Percentiles rank a stretch among this genome's conserved stretches.
These are phyloP conservation scores for Solanum virginianum DNA, from an alignment of 257 asterid genomes.

Conservation along the genomic window DNA sequence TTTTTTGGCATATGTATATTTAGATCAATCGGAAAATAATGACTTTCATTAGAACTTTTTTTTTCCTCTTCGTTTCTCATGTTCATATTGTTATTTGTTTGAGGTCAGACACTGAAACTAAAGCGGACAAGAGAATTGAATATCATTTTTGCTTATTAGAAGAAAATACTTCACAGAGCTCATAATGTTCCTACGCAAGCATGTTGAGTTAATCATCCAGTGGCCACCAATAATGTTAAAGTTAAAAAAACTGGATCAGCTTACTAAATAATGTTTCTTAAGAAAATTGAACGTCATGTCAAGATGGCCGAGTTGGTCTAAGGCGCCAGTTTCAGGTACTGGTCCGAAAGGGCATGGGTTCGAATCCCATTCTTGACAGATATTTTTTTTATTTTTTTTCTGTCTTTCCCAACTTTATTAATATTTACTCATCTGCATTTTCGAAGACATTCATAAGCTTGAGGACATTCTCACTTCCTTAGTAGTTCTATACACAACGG, in stretches of 20 bases:
- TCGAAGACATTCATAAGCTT: no score
- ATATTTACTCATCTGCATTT: no score
- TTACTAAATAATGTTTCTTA: no score
- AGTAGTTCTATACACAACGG: no score
- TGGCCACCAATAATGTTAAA: background rate
- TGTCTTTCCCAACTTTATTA: background rate
- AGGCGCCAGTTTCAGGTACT: conserved; percentile 13
- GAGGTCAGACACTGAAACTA: background rate
- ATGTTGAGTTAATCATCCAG: background rate
- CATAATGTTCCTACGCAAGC: background rate
- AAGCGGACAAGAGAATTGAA: background rate
- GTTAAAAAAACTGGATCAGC: background rate
- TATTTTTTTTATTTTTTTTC: background rate
- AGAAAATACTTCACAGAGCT: background rate
- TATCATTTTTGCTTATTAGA: background rate
- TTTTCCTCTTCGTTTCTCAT: background rate
- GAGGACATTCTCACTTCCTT: no score
- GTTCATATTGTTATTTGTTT: background rate
- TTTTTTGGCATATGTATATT: background rate
- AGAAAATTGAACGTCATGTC: background rate
- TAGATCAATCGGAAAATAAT: background rate
- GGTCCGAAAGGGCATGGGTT: conserved; percentile 15
- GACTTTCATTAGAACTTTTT: background rate
- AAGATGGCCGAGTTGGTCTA: conserved; percentile 18
- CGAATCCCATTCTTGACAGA: conserved; percentile 4